A percentile compares a stretch with the other conserved stretches of the same genome.
These are phyloP conservation scores for Crithidia sp. DNA, from an alignment of 208 protist genomes.

Conservation along the genomic window DNA sequence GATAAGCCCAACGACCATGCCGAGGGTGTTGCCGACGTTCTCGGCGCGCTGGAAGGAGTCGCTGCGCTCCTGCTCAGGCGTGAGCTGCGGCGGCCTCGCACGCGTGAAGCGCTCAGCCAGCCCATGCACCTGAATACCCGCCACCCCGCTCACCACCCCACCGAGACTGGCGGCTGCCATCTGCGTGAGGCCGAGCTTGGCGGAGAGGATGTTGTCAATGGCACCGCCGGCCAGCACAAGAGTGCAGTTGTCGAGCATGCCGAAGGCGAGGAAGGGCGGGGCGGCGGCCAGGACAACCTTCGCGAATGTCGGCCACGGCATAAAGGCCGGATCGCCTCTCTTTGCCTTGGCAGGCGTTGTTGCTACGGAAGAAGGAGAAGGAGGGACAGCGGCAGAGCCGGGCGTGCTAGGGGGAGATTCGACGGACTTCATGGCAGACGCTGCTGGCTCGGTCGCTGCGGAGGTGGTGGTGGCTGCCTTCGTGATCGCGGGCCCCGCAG, in stretches of 20 bases:
- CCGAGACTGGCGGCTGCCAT: slow-evolving; percentile 86
- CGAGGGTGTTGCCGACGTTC: slow-evolving; percentile 67
- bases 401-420: too few relatives aligned
- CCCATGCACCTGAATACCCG: slow-evolving; percentile 89
- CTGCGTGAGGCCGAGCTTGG: slow-evolving; percentile 60
- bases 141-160: slow-evolving; percentile 80
- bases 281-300: slow-evolving; percentile 54
- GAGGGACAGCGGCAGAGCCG: too few relatives aligned
- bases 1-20: slow-evolving; percentile 80
- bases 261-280: slow-evolving; percentile 88
- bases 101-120: slow-evolving; percentile 79
- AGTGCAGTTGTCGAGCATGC: slow-evolving; percentile 83
- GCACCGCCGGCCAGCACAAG: slow-evolving; percentile 80
- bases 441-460: not conserved
- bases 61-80: slow-evolving; percentile 53
- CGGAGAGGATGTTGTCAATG: slow-evolving; percentile 74
- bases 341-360: not conserved
- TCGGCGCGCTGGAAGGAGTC: slow-evolving; percentile 41
- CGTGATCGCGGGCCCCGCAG: not conserved
- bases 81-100: slow-evolving; percentile 57
- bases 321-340: slow-evolving; percentile 33
- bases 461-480: not conserved
- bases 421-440: too few relatives aligned
- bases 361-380: too few relatives aligned
- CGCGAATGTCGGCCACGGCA: slow-evolving; percentile 55